A percentile compares a stretch with the other conserved stretches of the same genome.
Conservation (phyloP, 495 filamentous ascomycete species). For the Annulohypoxylon bovei region DNA sequence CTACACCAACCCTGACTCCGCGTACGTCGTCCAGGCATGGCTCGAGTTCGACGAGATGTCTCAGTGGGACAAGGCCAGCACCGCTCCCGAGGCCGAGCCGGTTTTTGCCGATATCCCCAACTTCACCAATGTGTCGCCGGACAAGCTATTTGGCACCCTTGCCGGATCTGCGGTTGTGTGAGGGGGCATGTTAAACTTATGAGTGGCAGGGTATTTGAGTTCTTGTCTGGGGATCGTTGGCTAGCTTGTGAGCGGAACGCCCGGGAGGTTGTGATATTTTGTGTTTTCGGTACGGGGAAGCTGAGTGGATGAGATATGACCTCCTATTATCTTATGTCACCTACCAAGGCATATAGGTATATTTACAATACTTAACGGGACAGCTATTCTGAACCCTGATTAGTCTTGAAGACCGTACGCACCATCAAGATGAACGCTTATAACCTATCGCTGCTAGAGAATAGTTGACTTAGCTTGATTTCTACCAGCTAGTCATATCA, state of each 20-base stretch:
- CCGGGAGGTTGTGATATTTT: not conserved
- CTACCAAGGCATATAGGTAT: no score
- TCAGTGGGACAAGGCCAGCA: slow-evolving; percentile 5
- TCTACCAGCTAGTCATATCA: slow-evolving; percentile 7
- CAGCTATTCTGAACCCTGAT: no score
- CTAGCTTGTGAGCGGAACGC: no score
- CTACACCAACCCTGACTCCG: slow-evolving; percentile 25
- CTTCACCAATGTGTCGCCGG: slow-evolving; percentile 24
- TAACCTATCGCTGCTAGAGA: no score
- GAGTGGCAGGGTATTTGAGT: not conserved
- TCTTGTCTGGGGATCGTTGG: not conserved
- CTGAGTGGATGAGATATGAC: no score
- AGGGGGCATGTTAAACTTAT: no score
- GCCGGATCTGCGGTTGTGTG: not conserved
- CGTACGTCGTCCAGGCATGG: slow-evolving; percentile 31
- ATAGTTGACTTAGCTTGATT: no score
- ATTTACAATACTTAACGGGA: no score
- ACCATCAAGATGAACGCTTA: no score
- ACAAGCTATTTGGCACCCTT: not conserved
- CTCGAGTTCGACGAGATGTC: slow-evolving; percentile 36
- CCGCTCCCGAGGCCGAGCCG: slow-evolving; percentile 1
- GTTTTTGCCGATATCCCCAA: slow-evolving; percentile 41
- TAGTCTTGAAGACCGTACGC: no score
- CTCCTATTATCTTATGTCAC: no score
- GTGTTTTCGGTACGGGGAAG: not conserved